Evolutionary conservation across 345 rosid species (phyloP).

Genomic region (Limnanthes douglasii): DNA sequence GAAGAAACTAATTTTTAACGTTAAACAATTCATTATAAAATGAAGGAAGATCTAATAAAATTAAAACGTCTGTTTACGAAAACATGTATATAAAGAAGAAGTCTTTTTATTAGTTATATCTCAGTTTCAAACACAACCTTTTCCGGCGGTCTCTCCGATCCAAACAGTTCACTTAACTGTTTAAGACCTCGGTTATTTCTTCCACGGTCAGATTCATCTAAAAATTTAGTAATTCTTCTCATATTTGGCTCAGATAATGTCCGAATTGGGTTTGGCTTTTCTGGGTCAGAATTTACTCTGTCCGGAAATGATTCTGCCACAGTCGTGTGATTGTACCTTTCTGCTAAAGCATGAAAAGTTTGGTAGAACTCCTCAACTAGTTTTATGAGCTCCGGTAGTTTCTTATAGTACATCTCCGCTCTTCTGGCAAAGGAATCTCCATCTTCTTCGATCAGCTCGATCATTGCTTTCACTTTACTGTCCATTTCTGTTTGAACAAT

Average conservation of each 20-base stretch:
- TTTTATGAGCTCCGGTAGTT: slow-evolving; percentile 76
- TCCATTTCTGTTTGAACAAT: slow-evolving; percentile 44
- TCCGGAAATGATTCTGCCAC: slow-evolving; percentile 65
- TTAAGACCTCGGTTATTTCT: slow-evolving; percentile 30
- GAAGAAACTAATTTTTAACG: too few species aligned
- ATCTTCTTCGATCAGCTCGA: slow-evolving; percentile 77
- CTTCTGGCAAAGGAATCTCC: slow-evolving; percentile 90
- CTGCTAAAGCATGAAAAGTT: slow-evolving; percentile 74
- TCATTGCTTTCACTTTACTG: slow-evolving; percentile 60
- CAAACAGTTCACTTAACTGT: slow-evolving; percentile 35
- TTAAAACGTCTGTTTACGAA: too few species aligned
- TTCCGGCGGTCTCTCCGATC: slow-evolving; percentile 51
- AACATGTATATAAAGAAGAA: too few species aligned
- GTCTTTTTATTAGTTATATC: too few species aligned
- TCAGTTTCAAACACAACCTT: too few species aligned
- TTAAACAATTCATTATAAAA: slow-evolving; percentile 65
- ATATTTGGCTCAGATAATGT: slow-evolving; percentile 1
- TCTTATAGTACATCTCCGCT: slow-evolving; percentile 81
- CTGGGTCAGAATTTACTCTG: slow-evolving; percentile 50
- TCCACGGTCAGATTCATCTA: slow-evolving; percentile 18
- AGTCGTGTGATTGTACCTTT: slow-evolving; percentile 69
- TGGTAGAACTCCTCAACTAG: slow-evolving; percentile 77
- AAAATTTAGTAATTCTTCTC: slow-evolving; percentile 17
- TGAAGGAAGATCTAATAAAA: too few species aligned
- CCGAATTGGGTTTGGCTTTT: slow-evolving; percentile 22